Evolutionary conservation across 192 early-diverging fungal species (phyloP), one percentile per base, ranked within the genome.

Genomic region (Kickxella alabastrina): DNA sequence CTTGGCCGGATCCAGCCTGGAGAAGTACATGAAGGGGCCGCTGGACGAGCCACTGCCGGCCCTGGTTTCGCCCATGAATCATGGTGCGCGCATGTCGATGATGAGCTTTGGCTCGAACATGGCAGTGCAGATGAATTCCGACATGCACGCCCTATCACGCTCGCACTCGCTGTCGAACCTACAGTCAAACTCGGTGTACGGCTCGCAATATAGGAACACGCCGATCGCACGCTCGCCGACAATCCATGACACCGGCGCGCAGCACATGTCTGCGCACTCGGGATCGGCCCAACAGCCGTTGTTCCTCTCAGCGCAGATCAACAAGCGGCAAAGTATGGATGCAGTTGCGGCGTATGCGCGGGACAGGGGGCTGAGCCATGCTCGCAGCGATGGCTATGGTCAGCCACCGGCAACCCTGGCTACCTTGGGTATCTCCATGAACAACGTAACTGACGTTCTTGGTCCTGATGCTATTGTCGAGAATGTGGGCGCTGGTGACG

Each of bases 101-200:
- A 52, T 52, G 50, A 73, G 69, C 58, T 73, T 62, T 54, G 57
- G 56, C 25, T 62, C 69, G 22, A 73, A 65, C 29, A 53, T 73
- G 53, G 69, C 62, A 2, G 62, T 57, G 28, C 61, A 73, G 46
- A 23, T 73, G 12, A 56, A 61, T 40, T 43, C 50, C 1, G 54
- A 61, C 7, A 49, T 32, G 22, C 49, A 48, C 2, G 42, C 38
- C 10, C 10, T 56, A 6, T 65, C 54, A 27, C 62, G 62, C 13
- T 62, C 69, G 18, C 62, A 56, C 27, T 74, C 70, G 19, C 36
- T 57, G 19, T 74, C 70, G 1, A 65, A 74, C 36, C 70, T 58
- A 23, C 54, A 62, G 10, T 63, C 71, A 2, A 50, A 45, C 3
- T 65, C 69, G 18, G 41, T 52, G 2, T 34, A 55, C 25, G 71